phyloP scores from a whole-genome alignment of 768 basidiomycete species.

The Nevesoporus exiguus region DNA sequence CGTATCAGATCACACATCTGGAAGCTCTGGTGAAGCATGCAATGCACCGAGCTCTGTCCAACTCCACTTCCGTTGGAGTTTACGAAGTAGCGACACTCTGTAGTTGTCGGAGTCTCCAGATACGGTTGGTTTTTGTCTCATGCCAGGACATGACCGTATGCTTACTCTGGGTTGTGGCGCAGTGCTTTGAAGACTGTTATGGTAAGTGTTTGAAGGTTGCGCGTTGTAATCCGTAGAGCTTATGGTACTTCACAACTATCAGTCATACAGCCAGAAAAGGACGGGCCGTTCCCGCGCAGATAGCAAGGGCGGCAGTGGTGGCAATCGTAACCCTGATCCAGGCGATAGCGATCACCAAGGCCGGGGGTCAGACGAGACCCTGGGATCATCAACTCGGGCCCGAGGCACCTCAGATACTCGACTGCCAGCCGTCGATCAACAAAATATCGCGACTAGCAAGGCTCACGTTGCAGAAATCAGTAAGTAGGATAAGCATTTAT shows the following conservation, averaged over 20 bases:
- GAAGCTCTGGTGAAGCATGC: conserved; percentile 85
- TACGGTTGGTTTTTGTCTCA: conserved; percentile 53
- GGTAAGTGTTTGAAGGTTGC: conserved; percentile 41
- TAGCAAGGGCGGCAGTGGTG: conserved; percentile 45
- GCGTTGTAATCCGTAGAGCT: conserved; percentile 7
- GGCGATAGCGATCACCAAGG: conserved; percentile 37
- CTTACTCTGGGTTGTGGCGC: conserved; percentile 6
- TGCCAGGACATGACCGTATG: conserved; percentile 12
- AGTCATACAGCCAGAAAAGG: conserved; percentile 80
- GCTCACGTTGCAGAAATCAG: conserved; percentile 23
- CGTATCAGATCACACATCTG: conserved; percentile 76
- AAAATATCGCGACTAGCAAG: conserved; percentile 19
- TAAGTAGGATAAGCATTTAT: conserved; percentile 25
- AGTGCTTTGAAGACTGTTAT: conserved; percentile 83
- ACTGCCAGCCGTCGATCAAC: conserved; percentile 31
- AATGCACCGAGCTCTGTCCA: conserved; percentile 85
- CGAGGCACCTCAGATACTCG: conserved; percentile 75
- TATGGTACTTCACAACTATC: conserved; percentile 14
- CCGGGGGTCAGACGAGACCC: conserved; percentile 33
- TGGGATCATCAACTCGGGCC: conserved; percentile 36
- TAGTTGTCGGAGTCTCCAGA: conserved; percentile 84
- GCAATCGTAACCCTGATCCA: conserved; percentile 34
- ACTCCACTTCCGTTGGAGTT: conserved; percentile 83
- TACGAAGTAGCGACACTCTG: conserved; percentile 95
- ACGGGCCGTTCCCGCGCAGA: conserved; percentile 48